phyloP scores from a whole-genome alignment of 2,329 filamentous ascomycete species.

The Neonectria faginata region DNA sequence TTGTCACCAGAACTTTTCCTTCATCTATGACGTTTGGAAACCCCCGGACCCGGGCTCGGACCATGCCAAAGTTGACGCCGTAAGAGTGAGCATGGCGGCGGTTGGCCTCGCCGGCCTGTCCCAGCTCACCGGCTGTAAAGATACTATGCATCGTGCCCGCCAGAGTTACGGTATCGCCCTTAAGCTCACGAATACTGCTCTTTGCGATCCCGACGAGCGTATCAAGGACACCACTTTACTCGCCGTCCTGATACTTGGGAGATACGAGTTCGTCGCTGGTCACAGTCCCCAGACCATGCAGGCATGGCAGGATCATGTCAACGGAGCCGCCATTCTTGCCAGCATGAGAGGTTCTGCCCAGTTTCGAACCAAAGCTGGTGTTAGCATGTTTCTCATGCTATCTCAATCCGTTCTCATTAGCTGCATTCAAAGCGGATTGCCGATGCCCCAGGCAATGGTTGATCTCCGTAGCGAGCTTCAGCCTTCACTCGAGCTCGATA shows the following conservation, averaged over 20 bases:
- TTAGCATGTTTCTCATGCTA: slow-evolving; percentile 66
- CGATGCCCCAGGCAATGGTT: slow-evolving; percentile 61
- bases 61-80: slow-evolving; percentile 55
- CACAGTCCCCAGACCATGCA: slow-evolving; percentile 58
- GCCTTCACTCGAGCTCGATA: slow-evolving; percentile 49
- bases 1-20: slow-evolving; percentile 64
- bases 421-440: slow-evolving; percentile 62
- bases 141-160: slow-evolving; percentile 60
- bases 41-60: slow-evolving; percentile 52
- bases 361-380: slow-evolving; percentile 58
- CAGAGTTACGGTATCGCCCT: slow-evolving; percentile 65
- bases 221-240: slow-evolving; percentile 65
- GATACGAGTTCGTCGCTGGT: slow-evolving; percentile 66
- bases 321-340: slow-evolving; percentile 63
- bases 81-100: slow-evolving; percentile 65
- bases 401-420: slow-evolving; percentile 63
- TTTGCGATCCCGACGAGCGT: slow-evolving; percentile 58
- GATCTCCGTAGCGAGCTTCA: slow-evolving; percentile 59
- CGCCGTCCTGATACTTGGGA: slow-evolving; percentile 64
- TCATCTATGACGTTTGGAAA: slow-evolving; percentile 65
- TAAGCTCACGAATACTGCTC: slow-evolving; percentile 61
- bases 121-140: slow-evolving; percentile 56
- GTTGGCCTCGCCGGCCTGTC: slow-evolving; percentile 66
- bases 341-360: slow-evolving; percentile 61
- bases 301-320: slow-evolving; percentile 66